Conservation (phyloP, 805 yeast genomes). For the Metschnikowia matae region DNA sequence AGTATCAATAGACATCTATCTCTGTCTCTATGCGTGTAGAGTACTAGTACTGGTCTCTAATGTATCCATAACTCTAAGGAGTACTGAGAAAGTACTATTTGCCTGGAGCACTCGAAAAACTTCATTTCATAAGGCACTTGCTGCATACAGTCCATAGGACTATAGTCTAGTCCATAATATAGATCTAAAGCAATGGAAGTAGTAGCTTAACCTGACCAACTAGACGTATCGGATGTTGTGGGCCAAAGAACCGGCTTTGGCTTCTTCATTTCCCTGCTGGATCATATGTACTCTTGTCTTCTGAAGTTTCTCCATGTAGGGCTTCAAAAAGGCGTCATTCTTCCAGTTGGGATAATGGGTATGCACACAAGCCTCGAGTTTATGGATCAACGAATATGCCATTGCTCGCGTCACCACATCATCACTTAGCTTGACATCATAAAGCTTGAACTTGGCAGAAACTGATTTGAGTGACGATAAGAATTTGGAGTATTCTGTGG, state of each 20-base stretch:
- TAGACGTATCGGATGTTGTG: neutral
- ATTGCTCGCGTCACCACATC: slow-evolving; percentile 15
- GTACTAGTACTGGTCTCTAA: too few relatives aligned
- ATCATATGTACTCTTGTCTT: slow-evolving; percentile 7
- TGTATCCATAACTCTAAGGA: too few relatives aligned
- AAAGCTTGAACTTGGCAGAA: slow-evolving; percentile 29
- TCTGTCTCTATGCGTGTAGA: too few relatives aligned
- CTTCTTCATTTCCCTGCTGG: neutral
- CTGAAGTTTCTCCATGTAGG: slow-evolving; percentile 3
- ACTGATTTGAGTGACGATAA: slow-evolving; percentile 29
- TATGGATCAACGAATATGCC: slow-evolving; percentile 15
- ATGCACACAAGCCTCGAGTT: slow-evolving; percentile 8
- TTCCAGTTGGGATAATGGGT: slow-evolving; percentile 1
- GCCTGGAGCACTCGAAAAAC: too few relatives aligned
- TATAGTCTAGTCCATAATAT: too few relatives aligned
- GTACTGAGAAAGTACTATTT: too few relatives aligned
- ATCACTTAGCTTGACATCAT: slow-evolving; percentile 6
- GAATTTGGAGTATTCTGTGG: slow-evolving; percentile 12
- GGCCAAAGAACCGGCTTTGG: slow-evolving; percentile 5
- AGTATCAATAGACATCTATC: too few relatives aligned
- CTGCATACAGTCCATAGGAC: too few relatives aligned
- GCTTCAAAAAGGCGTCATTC: neutral
- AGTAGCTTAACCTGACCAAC: too few relatives aligned
- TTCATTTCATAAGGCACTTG: too few relatives aligned
- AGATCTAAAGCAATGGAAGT: too few relatives aligned